These are phyloP conservation scores for Durio zibethinus DNA, from an alignment of 345 rosid species.

Conservation along the genomic window DNA sequence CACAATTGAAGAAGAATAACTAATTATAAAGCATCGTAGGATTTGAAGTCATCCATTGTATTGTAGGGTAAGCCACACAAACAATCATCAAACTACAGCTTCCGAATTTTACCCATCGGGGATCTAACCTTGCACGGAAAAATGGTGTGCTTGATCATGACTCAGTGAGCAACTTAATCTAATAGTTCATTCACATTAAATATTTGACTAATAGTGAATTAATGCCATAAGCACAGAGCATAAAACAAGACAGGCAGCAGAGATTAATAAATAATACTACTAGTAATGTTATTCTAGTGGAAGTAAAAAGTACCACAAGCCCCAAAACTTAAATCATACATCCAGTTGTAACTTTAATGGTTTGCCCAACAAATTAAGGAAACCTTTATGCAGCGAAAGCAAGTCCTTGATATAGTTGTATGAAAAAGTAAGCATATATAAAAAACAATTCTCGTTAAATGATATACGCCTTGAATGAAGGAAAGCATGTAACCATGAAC, in stretches of 20 bases:
- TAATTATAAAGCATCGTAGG: too few species aligned
- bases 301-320: not conserved
- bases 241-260: not conserved
- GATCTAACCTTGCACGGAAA: too few species aligned
- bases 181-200: too few species aligned
- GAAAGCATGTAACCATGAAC: not conserved
- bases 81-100: too few species aligned
- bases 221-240: too few species aligned
- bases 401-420: not conserved
- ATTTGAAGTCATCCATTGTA: too few species aligned
- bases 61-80: too few species aligned
- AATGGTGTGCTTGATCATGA: too few species aligned
- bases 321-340: not conserved
- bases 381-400: constrained; percentile 16
- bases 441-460: constrained; percentile 12
- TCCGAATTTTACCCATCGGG: too few species aligned
- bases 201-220: not conserved
- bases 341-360: constrained; percentile 2
- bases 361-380: not conserved
- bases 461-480: not conserved
- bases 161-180: too few species aligned
- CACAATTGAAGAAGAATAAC: too few species aligned
- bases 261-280: not conserved
- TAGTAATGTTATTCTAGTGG: not conserved
- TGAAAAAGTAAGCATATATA: constrained; percentile 7